Conservation (phyloP, 306 rosid species). For the Arachis stenosperma region DNA sequence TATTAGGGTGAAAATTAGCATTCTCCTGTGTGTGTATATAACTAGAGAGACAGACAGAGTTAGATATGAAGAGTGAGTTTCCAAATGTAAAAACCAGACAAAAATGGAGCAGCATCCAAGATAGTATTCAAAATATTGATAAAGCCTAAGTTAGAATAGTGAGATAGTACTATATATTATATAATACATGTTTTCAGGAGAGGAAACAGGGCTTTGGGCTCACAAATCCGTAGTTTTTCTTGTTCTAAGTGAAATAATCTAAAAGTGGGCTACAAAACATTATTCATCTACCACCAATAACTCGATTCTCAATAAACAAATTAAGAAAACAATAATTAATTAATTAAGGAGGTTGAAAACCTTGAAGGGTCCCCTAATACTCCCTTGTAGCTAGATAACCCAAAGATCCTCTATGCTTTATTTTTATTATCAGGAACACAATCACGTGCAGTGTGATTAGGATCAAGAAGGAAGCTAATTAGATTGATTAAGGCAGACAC, state of each 20-base stretch:
- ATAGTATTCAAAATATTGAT: slow-evolving; percentile 24
- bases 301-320: slow-evolving; percentile 29
- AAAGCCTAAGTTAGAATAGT: not conserved
- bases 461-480: not conserved
- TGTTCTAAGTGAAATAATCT: slow-evolving; percentile 32
- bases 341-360: slow-evolving; percentile 6
- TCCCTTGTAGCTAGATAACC: not conserved
- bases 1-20: too few species aligned
- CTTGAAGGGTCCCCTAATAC: slow-evolving; percentile 12
- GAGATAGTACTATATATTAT: not conserved
- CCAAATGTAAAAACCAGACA: slow-evolving; percentile 40
- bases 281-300: slow-evolving; percentile 44
- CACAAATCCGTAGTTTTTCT: slow-evolving; percentile 42
- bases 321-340: not conserved
- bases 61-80: not conserved
- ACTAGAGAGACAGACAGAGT: slow-evolving; percentile 1
- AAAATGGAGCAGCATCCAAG: slow-evolving; percentile 41
- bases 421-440: slow-evolving; percentile 13
- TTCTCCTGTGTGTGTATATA: not conserved
- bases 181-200: slow-evolving; percentile 54
- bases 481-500: too few species aligned
- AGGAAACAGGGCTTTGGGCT: slow-evolving; percentile 38
- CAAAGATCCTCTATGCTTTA: slow-evolving; percentile 10
- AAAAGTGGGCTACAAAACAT: slow-evolving; percentile 2
- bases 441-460: slow-evolving; percentile 24